Percentiles rank a stretch among this genome's conserved stretches.
phyloP scores from a whole-genome alignment of 169 alveolate species.

The Plasmodium knowlesi region DNA sequence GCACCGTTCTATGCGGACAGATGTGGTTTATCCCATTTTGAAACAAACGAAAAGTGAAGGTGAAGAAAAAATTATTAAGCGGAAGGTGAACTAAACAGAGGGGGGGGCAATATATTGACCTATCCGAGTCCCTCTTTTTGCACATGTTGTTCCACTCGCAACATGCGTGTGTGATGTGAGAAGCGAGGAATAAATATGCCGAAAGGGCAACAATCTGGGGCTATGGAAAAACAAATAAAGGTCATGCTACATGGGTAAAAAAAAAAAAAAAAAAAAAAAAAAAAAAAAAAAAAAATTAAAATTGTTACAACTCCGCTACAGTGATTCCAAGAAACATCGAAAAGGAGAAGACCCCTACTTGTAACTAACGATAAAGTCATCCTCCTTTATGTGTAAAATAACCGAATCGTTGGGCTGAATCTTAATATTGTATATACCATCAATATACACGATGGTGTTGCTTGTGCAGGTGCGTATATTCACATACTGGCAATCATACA shows the following conservation, averaged over 20 bases:
- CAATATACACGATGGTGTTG: conserved; percentile 69
- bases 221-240: neutral
- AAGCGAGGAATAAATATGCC: neutral
- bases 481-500: conserved; percentile 31
- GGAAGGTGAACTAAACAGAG: neutral
- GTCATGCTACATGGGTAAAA: neutral
- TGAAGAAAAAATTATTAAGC: neutral
- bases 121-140: neutral
- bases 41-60: neutral
- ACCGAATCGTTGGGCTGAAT: conserved; percentile 60
- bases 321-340: neutral
- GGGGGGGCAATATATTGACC: neutral
- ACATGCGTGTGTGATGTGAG: neutral
- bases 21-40: neutral
- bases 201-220: neutral
- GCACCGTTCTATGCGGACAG: neutral
- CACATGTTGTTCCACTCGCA: neutral
- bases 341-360: neutral
- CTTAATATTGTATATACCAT: conserved; percentile 67
- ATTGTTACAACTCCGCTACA: neutral
- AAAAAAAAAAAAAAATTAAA: neutral
- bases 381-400: conserved; percentile 42
- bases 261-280: neutral
- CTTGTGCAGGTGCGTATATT: conserved; percentile 53
- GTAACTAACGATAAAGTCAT: conserved; percentile 39